phyloP scores from a whole-genome alignment of 306 rosid genomes.

The Pyrus pyrifolia region DNA sequence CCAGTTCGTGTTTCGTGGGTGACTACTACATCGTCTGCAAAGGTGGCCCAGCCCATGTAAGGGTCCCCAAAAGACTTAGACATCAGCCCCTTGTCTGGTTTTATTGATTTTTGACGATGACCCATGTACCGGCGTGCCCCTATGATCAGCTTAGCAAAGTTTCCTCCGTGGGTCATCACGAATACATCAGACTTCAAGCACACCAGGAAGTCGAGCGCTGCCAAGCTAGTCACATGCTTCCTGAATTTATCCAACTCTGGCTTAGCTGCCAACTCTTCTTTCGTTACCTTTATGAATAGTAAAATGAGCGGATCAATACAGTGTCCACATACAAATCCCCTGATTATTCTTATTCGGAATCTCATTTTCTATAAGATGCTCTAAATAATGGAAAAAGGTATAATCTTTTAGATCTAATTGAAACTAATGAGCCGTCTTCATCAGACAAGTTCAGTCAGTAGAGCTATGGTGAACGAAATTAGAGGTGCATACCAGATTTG shows the following conservation, averaged over 20 bases:
- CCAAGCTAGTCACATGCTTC: slow-evolving; percentile 97
- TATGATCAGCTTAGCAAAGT: slow-evolving; percentile 91
- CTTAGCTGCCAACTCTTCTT: slow-evolving; percentile 86
- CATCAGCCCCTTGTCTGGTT: slow-evolving; percentile 98
- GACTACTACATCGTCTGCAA: slow-evolving; percentile 82
- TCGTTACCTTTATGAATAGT: slow-evolving; percentile 55
- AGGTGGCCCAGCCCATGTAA: slow-evolving; percentile 95
- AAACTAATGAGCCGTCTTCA: neutral
- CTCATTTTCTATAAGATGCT: neutral
- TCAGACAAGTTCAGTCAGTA: neutral
- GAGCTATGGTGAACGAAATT: neutral
- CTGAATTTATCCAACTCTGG: slow-evolving; percentile 80
- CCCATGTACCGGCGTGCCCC: slow-evolving; percentile 99
- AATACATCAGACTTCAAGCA: slow-evolving; percentile 97
- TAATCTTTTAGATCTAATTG: neutral
- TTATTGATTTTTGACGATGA: slow-evolving; percentile 82
- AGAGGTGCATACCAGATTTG: slow-evolving; percentile 54
- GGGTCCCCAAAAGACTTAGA: slow-evolving; percentile 99
- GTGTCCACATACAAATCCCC: neutral
- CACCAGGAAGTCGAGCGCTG: slow-evolving; percentile 96
- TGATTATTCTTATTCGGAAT: neutral
- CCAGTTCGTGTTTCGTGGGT: slow-evolving; percentile 90
- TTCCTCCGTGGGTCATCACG: slow-evolving; percentile 99
- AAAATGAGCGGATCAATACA: neutral
- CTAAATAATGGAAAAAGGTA: neutral